A percentile compares a stretch with the other conserved stretches of the same genome.
Conservation (phyloP, 2,329 filamentous ascomycete genomes). For the Penicillium corylophilum region DNA sequence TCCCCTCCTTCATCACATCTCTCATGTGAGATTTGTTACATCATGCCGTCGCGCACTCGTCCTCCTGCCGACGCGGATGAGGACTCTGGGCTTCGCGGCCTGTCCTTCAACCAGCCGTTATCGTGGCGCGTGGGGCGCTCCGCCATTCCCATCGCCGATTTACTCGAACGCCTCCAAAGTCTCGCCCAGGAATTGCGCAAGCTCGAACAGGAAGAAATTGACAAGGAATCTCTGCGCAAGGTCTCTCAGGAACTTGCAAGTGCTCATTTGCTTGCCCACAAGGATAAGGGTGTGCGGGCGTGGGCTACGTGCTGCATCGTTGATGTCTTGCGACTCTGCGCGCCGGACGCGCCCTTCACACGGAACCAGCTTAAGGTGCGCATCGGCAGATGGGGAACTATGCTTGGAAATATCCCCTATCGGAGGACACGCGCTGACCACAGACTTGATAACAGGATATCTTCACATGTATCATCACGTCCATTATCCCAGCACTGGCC, state of each 20-base stretch:
- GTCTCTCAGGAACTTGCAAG: slow-evolving; percentile 83
- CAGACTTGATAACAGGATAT: slow-evolving; percentile 65
- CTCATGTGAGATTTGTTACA: slow-evolving; percentile 26
- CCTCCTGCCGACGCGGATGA: slow-evolving; percentile 36
- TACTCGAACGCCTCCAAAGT: slow-evolving; percentile 75
- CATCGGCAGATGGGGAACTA: neutral
- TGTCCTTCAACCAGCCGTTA: slow-evolving; percentile 81
- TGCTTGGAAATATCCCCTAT: neutral
- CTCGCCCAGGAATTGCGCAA: slow-evolving; percentile 80
- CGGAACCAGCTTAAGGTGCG: slow-evolving; percentile 82
- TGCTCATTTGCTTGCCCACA: slow-evolving; percentile 80
- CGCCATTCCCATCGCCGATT: slow-evolving; percentile 77
- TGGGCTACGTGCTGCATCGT: slow-evolving; percentile 87
- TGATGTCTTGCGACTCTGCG: slow-evolving; percentile 88
- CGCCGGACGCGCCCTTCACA: slow-evolving; percentile 92
- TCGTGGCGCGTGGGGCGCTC: slow-evolving; percentile 85
- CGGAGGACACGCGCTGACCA: slow-evolving; percentile 2
- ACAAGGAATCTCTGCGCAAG: slow-evolving; percentile 76
- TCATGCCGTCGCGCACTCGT: slow-evolving; percentile 47
- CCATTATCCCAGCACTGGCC: slow-evolving; percentile 79
- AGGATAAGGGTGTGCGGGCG: slow-evolving; percentile 89
- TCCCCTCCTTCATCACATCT: slow-evolving; percentile 17
- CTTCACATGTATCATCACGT: slow-evolving; percentile 82
- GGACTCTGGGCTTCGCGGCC: slow-evolving; percentile 41
- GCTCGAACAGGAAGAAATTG: slow-evolving; percentile 82